Evolutionary conservation across 108 stramenopile genomes (phyloP).

Genomic region (Nitzschia sp.): DNA sequence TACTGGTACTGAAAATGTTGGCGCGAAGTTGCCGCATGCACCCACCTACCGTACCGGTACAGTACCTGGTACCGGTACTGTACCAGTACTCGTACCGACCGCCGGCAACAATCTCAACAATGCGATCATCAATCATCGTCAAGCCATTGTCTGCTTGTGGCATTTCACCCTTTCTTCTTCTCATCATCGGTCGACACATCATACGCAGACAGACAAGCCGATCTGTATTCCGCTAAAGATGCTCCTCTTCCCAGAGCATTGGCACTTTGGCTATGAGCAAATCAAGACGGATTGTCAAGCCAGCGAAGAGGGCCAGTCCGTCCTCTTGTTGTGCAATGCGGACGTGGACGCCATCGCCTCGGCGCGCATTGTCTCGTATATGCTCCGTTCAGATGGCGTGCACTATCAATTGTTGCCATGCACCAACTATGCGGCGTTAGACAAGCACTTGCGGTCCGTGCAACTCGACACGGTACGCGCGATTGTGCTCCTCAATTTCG

Average conservation of each 20-base stretch:
- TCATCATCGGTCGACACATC: no score
- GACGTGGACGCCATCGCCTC: constrained; percentile 78
- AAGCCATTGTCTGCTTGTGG: no score
- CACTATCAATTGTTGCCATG: constrained; percentile 74
- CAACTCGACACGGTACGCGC: constrained; percentile 43
- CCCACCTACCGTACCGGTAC: no score
- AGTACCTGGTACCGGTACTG: no score
- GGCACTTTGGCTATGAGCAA: constrained; percentile 77
- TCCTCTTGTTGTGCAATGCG: constrained; percentile 63
- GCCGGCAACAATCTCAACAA: no score
- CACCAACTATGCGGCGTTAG: constrained; percentile 27
- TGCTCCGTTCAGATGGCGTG: constrained; percentile 73
- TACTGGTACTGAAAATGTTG: no score
- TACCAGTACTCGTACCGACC: no score
- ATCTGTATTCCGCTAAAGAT: no score
- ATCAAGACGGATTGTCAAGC: constrained; percentile 72
- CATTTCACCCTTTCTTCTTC: no score
- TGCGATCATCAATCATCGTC: no score
- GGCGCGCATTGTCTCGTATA: constrained; percentile 71
- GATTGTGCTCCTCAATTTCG: constrained; percentile 72
- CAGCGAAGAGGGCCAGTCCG: constrained; percentile 30
- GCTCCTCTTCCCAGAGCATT: constrained; percentile 73
- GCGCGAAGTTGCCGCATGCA: no score
- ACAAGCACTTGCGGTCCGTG: constrained; percentile 3
- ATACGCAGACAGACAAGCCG: no score